phyloP scores from a whole-genome alignment of 169 alveolate genomes.

The Cryptosporidium felis region DNA sequence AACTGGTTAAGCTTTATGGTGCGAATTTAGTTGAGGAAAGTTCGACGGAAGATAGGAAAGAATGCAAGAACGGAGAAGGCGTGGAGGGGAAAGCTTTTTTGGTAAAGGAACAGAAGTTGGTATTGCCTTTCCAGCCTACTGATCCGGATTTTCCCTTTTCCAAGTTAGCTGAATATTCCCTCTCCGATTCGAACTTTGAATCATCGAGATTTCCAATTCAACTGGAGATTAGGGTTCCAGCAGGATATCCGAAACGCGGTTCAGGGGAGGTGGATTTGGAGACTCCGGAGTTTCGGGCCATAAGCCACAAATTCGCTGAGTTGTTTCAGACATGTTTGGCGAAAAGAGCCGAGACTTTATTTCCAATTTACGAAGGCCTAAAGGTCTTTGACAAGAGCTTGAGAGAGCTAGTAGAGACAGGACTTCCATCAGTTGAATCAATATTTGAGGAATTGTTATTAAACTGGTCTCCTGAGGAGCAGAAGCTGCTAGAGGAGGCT shows the following conservation, averaged over 20 bases:
- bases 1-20: not conserved
- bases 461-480: constrained; percentile 40
- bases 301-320: not conserved
- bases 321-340: not conserved
- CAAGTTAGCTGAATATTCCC: constrained; percentile 3
- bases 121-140: constrained; percentile 4
- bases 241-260: constrained; percentile 50
- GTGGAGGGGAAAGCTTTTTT: not conserved
- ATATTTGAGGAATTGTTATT: not conserved
- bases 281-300: not conserved
- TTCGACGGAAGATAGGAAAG: not conserved
- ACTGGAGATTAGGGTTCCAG: constrained; percentile 2
- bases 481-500: constrained; percentile 56
- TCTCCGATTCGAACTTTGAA: not conserved
- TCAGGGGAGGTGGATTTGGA: constrained; percentile 8
- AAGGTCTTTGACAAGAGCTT: constrained; percentile 22
- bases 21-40: not conserved
- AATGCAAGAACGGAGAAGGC: not conserved
- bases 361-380: constrained; percentile 51
- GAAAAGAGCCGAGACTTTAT: not conserved
- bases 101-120: not conserved
- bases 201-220: not conserved
- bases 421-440: constrained; percentile 8
- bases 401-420: not conserved
- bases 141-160: constrained; percentile 55